A percentile compares a stretch with the other conserved stretches of the same genome.
These are phyloP conservation scores for Apiotrichum gamsii DNA, from an alignment of 1,284 basidiomycete genomes.

Conservation along the genomic window DNA sequence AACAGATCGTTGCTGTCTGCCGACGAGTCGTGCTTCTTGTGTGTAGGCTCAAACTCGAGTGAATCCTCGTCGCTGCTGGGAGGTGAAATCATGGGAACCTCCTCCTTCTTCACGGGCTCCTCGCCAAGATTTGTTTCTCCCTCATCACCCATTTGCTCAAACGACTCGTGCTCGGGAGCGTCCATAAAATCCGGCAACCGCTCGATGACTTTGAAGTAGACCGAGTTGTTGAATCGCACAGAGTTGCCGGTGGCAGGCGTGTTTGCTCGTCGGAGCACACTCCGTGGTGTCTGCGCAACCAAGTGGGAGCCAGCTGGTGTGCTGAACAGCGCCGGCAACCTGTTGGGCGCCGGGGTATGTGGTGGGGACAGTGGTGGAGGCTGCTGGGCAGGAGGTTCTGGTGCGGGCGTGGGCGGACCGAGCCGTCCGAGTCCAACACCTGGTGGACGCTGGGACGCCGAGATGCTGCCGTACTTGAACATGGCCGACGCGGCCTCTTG, in stretches of 20 bases:
- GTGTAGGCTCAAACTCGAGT: constrained; percentile 2
- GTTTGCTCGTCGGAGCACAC: neutral
- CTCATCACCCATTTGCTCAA: neutral
- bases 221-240: constrained; percentile 4
- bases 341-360: too few species aligned
- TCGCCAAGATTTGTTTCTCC: neutral
- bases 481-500: too few species aligned
- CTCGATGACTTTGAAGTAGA: constrained; percentile 10
- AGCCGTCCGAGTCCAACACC: too few species aligned
- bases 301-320: neutral
- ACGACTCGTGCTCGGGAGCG: neutral
- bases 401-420: too few species aligned
- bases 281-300: constrained; percentile 1
- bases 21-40: neutral
- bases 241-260: constrained; percentile 3
- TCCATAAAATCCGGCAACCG: constrained; percentile 6
- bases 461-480: too few species aligned
- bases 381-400: too few species aligned
- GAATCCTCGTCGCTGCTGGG: neutral
- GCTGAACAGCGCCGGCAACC: neutral
- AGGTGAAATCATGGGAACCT: neutral
- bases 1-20: neutral
- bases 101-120: neutral
- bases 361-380: too few species aligned
- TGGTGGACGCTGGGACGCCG: too few species aligned